These are phyloP conservation scores for Arthrobotrys conoides DNA, from an alignment of 2,329 filamentous ascomycete genomes.

Conservation along the genomic window DNA sequence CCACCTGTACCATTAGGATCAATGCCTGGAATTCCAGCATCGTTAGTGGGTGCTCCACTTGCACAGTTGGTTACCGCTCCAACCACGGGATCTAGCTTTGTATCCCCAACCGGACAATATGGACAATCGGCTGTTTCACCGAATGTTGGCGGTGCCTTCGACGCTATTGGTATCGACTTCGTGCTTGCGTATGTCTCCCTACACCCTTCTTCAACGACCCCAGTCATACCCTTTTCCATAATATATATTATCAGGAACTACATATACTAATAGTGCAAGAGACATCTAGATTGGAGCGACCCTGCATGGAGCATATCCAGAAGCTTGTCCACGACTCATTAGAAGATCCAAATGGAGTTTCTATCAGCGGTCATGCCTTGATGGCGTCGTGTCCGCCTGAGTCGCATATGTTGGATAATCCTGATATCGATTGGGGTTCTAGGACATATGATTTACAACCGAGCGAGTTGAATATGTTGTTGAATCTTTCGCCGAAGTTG, in stretches of 20 bases:
- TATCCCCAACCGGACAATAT: slow-evolving; percentile 36
- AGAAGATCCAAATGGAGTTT: slow-evolving; percentile 71
- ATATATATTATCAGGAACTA: slow-evolving; percentile 46
- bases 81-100: slow-evolving; percentile 58
- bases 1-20: slow-evolving; percentile 58
- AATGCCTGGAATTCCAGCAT: slow-evolving; percentile 59
- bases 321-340: slow-evolving; percentile 76
- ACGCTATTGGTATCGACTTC: slow-evolving; percentile 89
- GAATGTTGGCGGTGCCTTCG: slow-evolving; percentile 74
- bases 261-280: slow-evolving; percentile 31
- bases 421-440: slow-evolving; percentile 74
- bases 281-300: slow-evolving; percentile 81
- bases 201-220: background rate
- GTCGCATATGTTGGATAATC: slow-evolving; percentile 72
- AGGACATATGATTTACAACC: slow-evolving; percentile 85
- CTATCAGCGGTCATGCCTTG: slow-evolving; percentile 88
- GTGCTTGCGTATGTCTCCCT: slow-evolving; percentile 84
- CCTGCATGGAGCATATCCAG: slow-evolving; percentile 92
- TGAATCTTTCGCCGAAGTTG: slow-evolving; percentile 85
- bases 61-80: slow-evolving; percentile 47
- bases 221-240: slow-evolving; percentile 58
- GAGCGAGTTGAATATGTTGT: slow-evolving; percentile 81
- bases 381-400: slow-evolving; percentile 90
- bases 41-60: slow-evolving; percentile 62
- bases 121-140: slow-evolving; percentile 33